These are phyloP conservation scores for Schizonepeta tenuifolia DNA, from an alignment of 257 asterid genomes.

Conservation along the genomic window DNA sequence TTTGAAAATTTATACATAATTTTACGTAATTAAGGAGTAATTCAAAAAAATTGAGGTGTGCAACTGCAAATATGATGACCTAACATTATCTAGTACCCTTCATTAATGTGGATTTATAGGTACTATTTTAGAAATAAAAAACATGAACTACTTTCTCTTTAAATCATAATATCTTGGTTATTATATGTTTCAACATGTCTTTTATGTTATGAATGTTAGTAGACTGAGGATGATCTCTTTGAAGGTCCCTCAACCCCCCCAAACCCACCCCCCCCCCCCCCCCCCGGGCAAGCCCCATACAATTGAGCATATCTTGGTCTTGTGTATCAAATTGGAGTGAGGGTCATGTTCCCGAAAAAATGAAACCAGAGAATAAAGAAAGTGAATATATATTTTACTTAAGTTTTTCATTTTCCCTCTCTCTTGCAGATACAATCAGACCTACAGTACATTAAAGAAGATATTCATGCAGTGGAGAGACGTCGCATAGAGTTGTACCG, in stretches of 20 bases:
- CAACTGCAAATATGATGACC: conserved; percentile 1
- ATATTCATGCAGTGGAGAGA: conserved; percentile 81
- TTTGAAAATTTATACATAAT: no score
- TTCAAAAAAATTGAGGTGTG: neutral
- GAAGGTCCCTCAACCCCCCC: no score
- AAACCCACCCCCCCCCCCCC: no score
- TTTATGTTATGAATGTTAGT: neutral
- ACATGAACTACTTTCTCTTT: neutral
- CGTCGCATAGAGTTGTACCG: conserved; percentile 70
- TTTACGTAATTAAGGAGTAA: no score
- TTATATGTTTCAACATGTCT: neutral
- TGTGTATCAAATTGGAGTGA: neutral
- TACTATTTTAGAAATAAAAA: neutral
- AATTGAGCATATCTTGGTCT: neutral
- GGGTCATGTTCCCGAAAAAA: no score
- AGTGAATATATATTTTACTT: neutral
- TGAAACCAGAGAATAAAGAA: neutral
- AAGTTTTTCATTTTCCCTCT: conserved; percentile 24
- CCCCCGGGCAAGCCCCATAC: no score
- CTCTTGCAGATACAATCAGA: conserved; percentile 70
- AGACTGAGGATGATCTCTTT: conserved; percentile 9
- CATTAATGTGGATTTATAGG: neutral
- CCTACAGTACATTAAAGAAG: conserved; percentile 81
- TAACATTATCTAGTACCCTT: conserved; percentile 5
- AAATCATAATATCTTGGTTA: neutral